These are phyloP conservation scores for Artemisia argyi DNA, from an alignment of 129 eudicot species.

Conservation along the genomic window DNA sequence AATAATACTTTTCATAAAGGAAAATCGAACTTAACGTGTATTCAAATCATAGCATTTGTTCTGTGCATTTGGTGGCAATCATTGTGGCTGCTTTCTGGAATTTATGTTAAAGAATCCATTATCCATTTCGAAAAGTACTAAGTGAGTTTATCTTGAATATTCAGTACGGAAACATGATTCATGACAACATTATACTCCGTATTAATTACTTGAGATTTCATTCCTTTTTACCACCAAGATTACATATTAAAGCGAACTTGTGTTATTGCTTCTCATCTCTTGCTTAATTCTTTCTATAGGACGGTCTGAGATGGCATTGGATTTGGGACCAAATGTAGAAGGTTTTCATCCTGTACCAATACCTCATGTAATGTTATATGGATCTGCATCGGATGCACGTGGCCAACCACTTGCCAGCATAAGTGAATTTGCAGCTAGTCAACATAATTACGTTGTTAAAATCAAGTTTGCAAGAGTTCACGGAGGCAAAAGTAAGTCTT, in stretches of 20 bases:
- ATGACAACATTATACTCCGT: neutral
- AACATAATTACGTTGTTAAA: conserved; percentile 1
- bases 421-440: conserved; percentile 13
- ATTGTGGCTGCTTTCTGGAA: neutral
- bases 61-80: too few relatives aligned
- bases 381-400: neutral
- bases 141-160: neutral
- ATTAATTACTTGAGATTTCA: conserved; percentile 15
- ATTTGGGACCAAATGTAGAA: too few relatives aligned
- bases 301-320: neutral
- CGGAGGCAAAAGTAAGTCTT: conserved; percentile 15
- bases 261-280: neutral
- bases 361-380: neutral
- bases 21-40: too few relatives aligned
- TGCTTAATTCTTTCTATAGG: neutral
- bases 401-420: conserved; percentile 2
- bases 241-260: neutral
- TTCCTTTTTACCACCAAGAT: conserved; percentile 3
- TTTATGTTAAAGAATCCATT: neutral
- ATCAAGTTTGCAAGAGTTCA: conserved; percentile 21
- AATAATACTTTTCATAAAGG: too few relatives aligned
- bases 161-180: neutral
- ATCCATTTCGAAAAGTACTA: neutral
- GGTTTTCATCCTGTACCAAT: neutral
- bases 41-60: too few relatives aligned